Evolutionary conservation across 2,329 filamentous ascomycete genomes (phyloP).

Genomic region (Aspergillus sp.): DNA sequence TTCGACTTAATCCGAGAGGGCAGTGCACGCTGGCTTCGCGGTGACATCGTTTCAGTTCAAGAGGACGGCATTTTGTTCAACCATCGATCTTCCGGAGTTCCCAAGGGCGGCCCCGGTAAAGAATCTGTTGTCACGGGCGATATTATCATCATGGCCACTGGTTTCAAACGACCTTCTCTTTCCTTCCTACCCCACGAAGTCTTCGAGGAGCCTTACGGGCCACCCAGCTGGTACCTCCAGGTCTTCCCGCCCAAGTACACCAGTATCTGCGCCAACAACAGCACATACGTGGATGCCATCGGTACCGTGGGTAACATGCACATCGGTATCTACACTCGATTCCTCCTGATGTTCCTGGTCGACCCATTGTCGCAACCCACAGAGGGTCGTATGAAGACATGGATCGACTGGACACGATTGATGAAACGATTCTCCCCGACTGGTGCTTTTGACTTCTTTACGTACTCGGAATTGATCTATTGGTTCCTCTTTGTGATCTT

Average conservation of each 20-base stretch:
- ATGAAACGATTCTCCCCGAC: slow-evolving; percentile 64
- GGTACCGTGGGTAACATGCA: slow-evolving; percentile 81
- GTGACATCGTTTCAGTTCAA: slow-evolving; percentile 63
- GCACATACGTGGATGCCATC: slow-evolving; percentile 72
- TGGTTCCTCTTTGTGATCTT: slow-evolving; percentile 75
- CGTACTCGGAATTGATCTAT: slow-evolving; percentile 73
- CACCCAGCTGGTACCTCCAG: slow-evolving; percentile 84
- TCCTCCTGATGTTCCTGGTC: slow-evolving; percentile 76
- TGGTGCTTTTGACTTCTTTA: slow-evolving; percentile 80
- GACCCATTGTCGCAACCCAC: slow-evolving; percentile 68
- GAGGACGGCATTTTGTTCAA: slow-evolving; percentile 62
- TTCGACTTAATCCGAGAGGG: slow-evolving; percentile 66
- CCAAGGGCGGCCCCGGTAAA: slow-evolving; percentile 64
- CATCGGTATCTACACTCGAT: slow-evolving; percentile 80
- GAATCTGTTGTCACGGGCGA: slow-evolving; percentile 62
- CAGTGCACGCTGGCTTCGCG: slow-evolving; percentile 68
- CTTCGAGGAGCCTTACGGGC: slow-evolving; percentile 64
- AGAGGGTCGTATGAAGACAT: slow-evolving; percentile 68
- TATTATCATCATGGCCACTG: slow-evolving; percentile 74
- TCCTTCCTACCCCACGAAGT: slow-evolving; percentile 64
- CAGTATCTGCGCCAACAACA: slow-evolving; percentile 71
- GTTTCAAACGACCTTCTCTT: slow-evolving; percentile 65
- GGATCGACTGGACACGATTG: slow-evolving; percentile 74
- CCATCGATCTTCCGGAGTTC: slow-evolving; percentile 61
- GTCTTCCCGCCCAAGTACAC: slow-evolving; percentile 70